Evolutionary conservation across 1,139 yeast species (phyloP).

Genomic region (Trichomonascaceae sp.): DNA sequence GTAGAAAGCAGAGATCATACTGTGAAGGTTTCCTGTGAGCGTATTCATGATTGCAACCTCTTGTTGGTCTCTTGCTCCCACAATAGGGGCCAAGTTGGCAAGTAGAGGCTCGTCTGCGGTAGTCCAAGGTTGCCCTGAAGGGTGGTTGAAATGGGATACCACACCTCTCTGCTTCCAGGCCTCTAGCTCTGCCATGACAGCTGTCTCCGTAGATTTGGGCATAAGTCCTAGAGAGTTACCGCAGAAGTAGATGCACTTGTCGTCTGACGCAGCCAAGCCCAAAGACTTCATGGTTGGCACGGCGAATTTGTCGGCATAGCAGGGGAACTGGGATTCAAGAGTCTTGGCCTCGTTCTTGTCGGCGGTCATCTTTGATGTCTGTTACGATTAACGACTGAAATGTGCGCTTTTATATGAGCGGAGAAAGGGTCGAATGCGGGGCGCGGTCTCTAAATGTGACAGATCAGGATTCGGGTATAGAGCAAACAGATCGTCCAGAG

Average conservation of each 20-base stretch:
- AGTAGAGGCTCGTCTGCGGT: constrained; percentile 68
- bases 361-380: too few species aligned
- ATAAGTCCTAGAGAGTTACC: constrained; percentile 88
- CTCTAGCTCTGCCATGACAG: constrained; percentile 52
- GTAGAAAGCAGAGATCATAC: constrained; percentile 62
- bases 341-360: constrained; percentile 18
- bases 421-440: too few species aligned
- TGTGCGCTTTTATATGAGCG: too few species aligned
- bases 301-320: constrained; percentile 33
- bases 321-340: constrained; percentile 30
- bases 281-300: constrained; percentile 48
- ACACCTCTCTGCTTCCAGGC: constrained; percentile 80
- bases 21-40: constrained; percentile 67
- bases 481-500: too few species aligned
- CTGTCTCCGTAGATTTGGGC: constrained; percentile 52
- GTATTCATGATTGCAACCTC: constrained; percentile 89
- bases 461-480: too few species aligned
- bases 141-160: constrained; percentile 63
- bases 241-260: constrained; percentile 49
- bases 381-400: too few species aligned
- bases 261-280: constrained; percentile 26
- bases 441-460: too few species aligned
- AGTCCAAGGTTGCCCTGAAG: constrained; percentile 52
- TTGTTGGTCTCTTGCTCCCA: constrained; percentile 50
- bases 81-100: constrained; percentile 55